phyloP scores from a whole-genome alignment of 257 asterid species.

The Solanum arcanum region DNA sequence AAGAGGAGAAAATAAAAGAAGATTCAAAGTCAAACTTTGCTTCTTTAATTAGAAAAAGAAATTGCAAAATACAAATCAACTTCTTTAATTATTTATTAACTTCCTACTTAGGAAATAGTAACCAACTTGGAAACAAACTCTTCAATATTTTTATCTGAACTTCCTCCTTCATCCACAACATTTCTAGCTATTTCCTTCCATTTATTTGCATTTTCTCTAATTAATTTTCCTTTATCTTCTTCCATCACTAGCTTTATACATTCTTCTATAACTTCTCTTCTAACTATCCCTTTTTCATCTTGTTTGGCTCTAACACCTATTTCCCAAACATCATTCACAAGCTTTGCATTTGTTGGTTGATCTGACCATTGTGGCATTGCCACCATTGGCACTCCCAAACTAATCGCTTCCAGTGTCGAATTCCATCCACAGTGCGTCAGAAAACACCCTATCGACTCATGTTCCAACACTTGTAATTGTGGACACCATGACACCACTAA shows the following conservation, averaged over 20 bases:
- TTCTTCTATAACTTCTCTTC: constrained; percentile 10
- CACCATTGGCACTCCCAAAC: background rate
- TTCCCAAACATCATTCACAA: constrained; percentile 28
- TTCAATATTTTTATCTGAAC: constrained; percentile 23
- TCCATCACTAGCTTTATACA: constrained; percentile 15
- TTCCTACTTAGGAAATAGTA: too few species aligned
- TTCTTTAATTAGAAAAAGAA: background rate
- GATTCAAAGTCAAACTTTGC: background rate
- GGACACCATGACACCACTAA: background rate
- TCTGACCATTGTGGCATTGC: constrained; percentile 20
- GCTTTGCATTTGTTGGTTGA: constrained; percentile 33
- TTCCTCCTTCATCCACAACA: constrained; percentile 27
- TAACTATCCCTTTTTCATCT: constrained; percentile 19
- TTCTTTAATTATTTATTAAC: background rate
- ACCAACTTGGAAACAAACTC: constrained; percentile 9
- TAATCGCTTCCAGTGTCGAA: constrained; percentile 36
- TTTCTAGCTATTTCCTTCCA: constrained; percentile 23
- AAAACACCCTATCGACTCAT: constrained; percentile 10
- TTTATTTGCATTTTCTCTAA: constrained; percentile 11
- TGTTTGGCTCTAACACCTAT: constrained; percentile 18
- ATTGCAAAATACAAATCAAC: background rate
- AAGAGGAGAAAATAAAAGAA: background rate
- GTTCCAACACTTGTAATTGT: background rate
- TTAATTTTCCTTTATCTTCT: constrained; percentile 16
- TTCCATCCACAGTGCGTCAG: constrained; percentile 51